These are phyloP conservation scores for Pulveroboletus sp. DNA, from an alignment of 768 basidiomycete species.

Conservation along the genomic window DNA sequence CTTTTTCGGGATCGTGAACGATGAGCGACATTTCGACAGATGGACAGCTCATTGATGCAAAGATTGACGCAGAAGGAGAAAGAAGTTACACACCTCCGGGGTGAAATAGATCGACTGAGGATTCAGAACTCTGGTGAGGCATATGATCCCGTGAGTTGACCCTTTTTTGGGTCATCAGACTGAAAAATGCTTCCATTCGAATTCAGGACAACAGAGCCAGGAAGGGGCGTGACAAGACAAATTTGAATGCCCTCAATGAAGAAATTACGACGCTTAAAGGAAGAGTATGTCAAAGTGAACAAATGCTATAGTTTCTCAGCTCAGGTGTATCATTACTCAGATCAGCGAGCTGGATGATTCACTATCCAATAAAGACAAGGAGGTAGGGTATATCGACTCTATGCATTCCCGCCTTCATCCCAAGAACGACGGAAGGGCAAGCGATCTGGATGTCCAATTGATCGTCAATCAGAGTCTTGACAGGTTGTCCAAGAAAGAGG, in stretches of 20 bases:
- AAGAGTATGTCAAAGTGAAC: slow-evolving; percentile 45
- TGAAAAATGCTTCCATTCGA: neutral
- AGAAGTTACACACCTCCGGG: slow-evolving; percentile 70
- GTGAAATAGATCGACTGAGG: slow-evolving; percentile 64
- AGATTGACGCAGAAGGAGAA: slow-evolving; percentile 84
- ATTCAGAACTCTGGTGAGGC: slow-evolving; percentile 54
- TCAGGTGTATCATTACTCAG: slow-evolving; percentile 33
- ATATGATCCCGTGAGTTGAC: slow-evolving; percentile 55
- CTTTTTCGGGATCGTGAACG: neutral
- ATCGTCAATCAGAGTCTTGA: slow-evolving; percentile 75
- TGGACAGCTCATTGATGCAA: slow-evolving; percentile 72
- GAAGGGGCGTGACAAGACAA: slow-evolving; percentile 71
- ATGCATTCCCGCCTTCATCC: slow-evolving; percentile 78
- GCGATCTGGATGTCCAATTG: slow-evolving; percentile 60
- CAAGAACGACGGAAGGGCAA: slow-evolving; percentile 42
- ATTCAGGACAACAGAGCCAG: slow-evolving; percentile 68
- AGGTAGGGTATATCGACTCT: slow-evolving; percentile 74
- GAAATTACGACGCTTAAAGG: slow-evolving; percentile 71
- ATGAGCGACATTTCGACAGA: slow-evolving; percentile 34
- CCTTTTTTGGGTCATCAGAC: neutral
- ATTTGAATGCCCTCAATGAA: slow-evolving; percentile 69
- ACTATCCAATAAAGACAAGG: slow-evolving; percentile 61
- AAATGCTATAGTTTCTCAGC: neutral
- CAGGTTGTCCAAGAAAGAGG: slow-evolving; percentile 63
- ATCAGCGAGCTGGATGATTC: slow-evolving; percentile 48